A percentile compares a stretch with the other conserved stretches of the same genome.
Conservation (phyloP, 2,329 filamentous ascomycete genomes). For the Pseudogymnoascus sp. region DNA sequence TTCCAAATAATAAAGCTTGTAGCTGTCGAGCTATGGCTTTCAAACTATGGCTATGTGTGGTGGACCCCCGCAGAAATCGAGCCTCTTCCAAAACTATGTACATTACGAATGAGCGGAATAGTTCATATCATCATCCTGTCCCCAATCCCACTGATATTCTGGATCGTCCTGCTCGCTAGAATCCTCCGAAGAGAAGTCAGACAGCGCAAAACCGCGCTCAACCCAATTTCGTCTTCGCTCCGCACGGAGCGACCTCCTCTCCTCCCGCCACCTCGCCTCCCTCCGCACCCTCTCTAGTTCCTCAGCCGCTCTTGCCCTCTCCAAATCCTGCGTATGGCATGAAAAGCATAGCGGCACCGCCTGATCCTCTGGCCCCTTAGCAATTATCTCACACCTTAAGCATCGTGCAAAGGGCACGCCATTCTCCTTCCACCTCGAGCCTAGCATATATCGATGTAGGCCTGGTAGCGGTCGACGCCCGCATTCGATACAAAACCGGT, state of each 20-base stretch:
- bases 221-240: not conserved
- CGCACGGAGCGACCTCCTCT: not conserved
- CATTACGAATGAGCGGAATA: not conserved
- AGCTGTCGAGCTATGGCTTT: no score
- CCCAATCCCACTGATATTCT: not conserved
- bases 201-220: not conserved
- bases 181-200: not conserved
- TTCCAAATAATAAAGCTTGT: not conserved
- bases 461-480: not conserved
- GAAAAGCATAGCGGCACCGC: not conserved
- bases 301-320: not conserved
- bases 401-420: not conserved
- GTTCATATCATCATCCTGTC: not conserved
- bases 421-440: not conserved
- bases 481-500: not conserved
- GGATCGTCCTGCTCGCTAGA: not conserved
- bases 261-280: not conserved
- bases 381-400: not conserved
- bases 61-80: not conserved
- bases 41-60: no score
- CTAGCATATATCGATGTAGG: not conserved
- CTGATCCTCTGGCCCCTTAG: not conserved
- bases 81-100: not conserved
- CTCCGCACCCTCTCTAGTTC: not conserved
- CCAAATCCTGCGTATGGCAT: not conserved